phyloP scores from a whole-genome alignment of 140 eudicot species.

The Anethum foeniculum region DNA sequence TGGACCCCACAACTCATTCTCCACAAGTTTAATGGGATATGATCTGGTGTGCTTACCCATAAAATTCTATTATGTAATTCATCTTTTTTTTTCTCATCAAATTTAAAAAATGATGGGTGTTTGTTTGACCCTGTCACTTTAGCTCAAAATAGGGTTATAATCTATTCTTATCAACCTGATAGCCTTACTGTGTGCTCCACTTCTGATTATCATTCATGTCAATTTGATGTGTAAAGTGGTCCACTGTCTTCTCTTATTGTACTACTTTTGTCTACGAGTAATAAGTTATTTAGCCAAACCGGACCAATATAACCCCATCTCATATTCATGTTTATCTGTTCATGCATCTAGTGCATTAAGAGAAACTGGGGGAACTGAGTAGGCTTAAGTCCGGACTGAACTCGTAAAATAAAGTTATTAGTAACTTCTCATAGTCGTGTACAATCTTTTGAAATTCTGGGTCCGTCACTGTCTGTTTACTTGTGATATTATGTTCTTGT shows the following conservation, averaged over 20 bases:
- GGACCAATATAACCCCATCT: background rate
- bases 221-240: slow-evolving; percentile 12
- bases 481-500: background rate
- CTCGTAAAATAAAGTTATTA: too few relatives aligned
- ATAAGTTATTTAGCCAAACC: too few relatives aligned
- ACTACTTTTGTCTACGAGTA: too few relatives aligned
- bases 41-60: slow-evolving; percentile 39
- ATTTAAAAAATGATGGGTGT: slow-evolving; percentile 9
- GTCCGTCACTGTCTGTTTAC: too few relatives aligned
- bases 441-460: too few relatives aligned
- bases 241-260: background rate
- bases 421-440: too few relatives aligned
- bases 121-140: slow-evolving; percentile 10
- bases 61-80: slow-evolving; percentile 18
- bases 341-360: background rate
- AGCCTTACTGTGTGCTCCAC: background rate
- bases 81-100: too few relatives aligned
- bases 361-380: too few relatives aligned
- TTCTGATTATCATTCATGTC: background rate
- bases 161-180: background rate
- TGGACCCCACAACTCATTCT: slow-evolving; percentile 22
- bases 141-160: background rate
- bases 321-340: background rate
- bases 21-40: background rate
- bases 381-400: too few relatives aligned